Base-by-base conservation (phyloP, 2,329 filamentous ascomycete species). In the Trichoderma koningii region DNA sequence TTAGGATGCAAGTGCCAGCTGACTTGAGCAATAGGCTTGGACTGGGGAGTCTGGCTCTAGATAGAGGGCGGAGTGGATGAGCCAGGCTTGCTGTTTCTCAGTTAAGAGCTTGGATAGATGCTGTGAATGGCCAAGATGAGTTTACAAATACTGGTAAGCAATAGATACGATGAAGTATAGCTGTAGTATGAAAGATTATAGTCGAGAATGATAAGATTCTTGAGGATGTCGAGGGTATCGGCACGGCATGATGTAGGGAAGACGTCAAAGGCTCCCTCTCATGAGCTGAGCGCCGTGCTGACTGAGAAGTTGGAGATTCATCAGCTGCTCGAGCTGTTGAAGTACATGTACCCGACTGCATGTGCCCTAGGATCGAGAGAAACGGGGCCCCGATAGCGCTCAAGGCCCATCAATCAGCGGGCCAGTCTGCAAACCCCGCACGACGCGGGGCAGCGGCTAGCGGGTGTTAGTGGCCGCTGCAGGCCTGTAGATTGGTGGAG, bases 191-290 rank as follows among this genome's bases (percentile, higher is more conserved):
- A n/a, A n/a, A n/a, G n/a, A n/a, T n/a, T n/a, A n/a, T n/a, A 23
- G 21, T 23, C 3, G 57, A 61, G 6, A 23, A 61, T 42, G 9
- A 38, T n/a, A 2, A 12, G 30, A 14, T 4, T 7, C 12, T 3
- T 50, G 5, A 41, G 19, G 34, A 12, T 14, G 14, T 38, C 34
- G 34, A 50, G 19, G 5, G 14, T 60, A 30, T 26, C 56, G 21
- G 45, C 45, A 14, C 15, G 19, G 23, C 21, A 60, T 64, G 62
- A 64, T 64, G 62, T 64, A 59, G 14, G 55, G 52, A 57, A 59
- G 53, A 64, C 62, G 62, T 64, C 62, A 64, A 57, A 57, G 45
- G 38, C 38, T 23, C 44, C 21, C 2, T 48, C 17, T 38, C 26
- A 26, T 28, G 28, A 38, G 60, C 28, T 48, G 30, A 38, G 60